Percentiles rank a stretch among this genome's conserved stretches.
These are phyloP conservation scores for Beauveria australis DNA, from an alignment of 2,329 filamentous ascomycete species.

Conservation along the genomic window DNA sequence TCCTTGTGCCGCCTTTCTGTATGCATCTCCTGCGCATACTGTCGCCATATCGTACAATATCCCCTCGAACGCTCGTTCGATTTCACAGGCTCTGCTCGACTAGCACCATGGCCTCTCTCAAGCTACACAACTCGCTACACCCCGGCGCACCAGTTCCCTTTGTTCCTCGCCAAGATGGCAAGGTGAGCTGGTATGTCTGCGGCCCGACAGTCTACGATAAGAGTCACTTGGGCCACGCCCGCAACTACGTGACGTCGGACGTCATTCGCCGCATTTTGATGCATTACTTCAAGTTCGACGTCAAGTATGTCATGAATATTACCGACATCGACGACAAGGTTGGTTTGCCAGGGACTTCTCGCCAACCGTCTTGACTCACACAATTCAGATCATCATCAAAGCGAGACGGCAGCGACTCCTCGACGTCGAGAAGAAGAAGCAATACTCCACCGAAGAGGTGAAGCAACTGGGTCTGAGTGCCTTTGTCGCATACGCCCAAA, in stretches of 20 bases:
- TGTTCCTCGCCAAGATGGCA: slow-evolving; percentile 60
- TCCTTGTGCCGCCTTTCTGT: slow-evolving; percentile 14
- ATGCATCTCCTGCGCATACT: slow-evolving; percentile 26
- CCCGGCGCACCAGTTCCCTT: slow-evolving; percentile 66
- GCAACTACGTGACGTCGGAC: slow-evolving; percentile 87
- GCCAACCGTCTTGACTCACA: not conserved
- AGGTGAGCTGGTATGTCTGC: slow-evolving; percentile 82
- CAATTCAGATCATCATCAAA: slow-evolving; percentile 45
- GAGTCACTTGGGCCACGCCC: slow-evolving; percentile 72
- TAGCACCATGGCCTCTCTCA: slow-evolving; percentile 48
- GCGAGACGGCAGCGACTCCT: slow-evolving; percentile 74
- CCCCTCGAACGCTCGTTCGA: slow-evolving; percentile 20
- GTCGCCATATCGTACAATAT: slow-evolving; percentile 21
- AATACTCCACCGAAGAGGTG: slow-evolving; percentile 38
- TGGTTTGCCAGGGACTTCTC: slow-evolving; percentile 10
- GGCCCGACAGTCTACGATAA: slow-evolving; percentile 82
- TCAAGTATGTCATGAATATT: slow-evolving; percentile 89
- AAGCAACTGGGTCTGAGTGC: slow-evolving; percentile 41
- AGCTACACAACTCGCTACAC: slow-evolving; percentile 72
- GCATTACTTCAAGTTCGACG: slow-evolving; percentile 75
- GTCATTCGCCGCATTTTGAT: slow-evolving; percentile 75
- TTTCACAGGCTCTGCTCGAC: slow-evolving; percentile 27
- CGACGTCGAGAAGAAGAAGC: slow-evolving; percentile 68
- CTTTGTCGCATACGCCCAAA: slow-evolving; percentile 47
- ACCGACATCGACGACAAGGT: slow-evolving; percentile 77